phyloP scores from a whole-genome alignment of 2,329 filamentous ascomycete species.

The Colletotrichum chlorophyti region DNA sequence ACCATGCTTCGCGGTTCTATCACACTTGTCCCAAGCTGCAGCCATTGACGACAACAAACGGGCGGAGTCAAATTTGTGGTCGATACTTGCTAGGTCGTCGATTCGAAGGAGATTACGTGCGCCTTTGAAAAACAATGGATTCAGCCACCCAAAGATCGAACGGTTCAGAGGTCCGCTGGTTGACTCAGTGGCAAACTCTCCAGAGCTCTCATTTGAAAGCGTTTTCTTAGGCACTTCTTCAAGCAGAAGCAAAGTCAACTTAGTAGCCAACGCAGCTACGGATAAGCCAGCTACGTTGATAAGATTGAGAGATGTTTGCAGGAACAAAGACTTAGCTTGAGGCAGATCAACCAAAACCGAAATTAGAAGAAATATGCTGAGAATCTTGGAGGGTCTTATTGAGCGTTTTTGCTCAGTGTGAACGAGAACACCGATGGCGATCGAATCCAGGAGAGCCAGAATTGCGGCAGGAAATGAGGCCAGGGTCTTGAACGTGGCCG shows the following conservation, averaged over 20 bases:
- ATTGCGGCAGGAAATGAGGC: slow-evolving; percentile 36
- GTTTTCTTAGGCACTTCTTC: slow-evolving; percentile 40
- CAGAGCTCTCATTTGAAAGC: slow-evolving; percentile 35
- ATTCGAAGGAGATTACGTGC: slow-evolving; percentile 21
- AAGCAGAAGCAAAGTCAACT: slow-evolving; percentile 34
- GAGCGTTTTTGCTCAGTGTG: slow-evolving; percentile 43
- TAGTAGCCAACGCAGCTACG: slow-evolving; percentile 34
- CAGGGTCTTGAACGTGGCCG: not conserved
- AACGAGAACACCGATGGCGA: slow-evolving; percentile 38
- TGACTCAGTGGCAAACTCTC: no score
- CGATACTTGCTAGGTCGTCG: slow-evolving; percentile 21
- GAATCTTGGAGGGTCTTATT: slow-evolving; percentile 38
- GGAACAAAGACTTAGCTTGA: slow-evolving; percentile 39
- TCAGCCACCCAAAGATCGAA: slow-evolving; percentile 44
- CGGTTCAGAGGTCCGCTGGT: slow-evolving; percentile 40
- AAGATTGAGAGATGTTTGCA: slow-evolving; percentile 30
- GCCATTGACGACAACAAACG: slow-evolving; percentile 1
- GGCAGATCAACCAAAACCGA: slow-evolving; percentile 41
- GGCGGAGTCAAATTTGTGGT: slow-evolving; percentile 7
- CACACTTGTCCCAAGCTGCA: not conserved
- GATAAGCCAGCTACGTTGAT: slow-evolving; percentile 34
- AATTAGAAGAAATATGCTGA: slow-evolving; percentile 39
- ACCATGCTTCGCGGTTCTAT: not conserved
- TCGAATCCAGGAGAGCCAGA: slow-evolving; percentile 37
- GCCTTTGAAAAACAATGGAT: slow-evolving; percentile 36